Base-by-base conservation (phyloP, 116 monocot genomes). In the Phalaenopsis hybrid region DNA sequence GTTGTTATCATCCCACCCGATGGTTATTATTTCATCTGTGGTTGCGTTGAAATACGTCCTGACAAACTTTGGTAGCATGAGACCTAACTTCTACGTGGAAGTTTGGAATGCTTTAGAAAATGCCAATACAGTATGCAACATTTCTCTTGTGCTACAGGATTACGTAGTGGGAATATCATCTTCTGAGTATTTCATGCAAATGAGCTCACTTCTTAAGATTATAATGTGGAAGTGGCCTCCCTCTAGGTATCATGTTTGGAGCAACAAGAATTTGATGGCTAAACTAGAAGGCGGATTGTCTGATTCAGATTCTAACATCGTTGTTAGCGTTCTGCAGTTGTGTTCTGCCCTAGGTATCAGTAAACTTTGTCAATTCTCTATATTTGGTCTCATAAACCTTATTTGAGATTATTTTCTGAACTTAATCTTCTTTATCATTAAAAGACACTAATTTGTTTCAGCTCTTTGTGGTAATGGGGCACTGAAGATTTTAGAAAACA, bases 391-490 rank as follows among this genome's bases (percentile, higher is more conserved):
- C 65, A 65, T 52, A 52, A 45, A 45, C 0, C 52, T 12, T 52
- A 52, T 52, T 52, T 52, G 52, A 12, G 52, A 52, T 65, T 65
- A 21, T 21, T 65, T 65, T 65, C n/a, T 65, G 23, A 23, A 8
- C 21, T 65, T 65, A 65, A 65, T 65, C 25, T 65, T 65, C 65
- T 23, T 65, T 65, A 12, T 65, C 8, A 23, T 65, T 65, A 25
- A 72, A 72, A 72, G 11, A 34, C 34, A 13, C 37, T 34, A 72
- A 13, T 88, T 41, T 79, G 57, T 92, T 13, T 80, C 89, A 96
- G 96, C 94, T 87, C 88, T 96, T 72, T 96, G 96, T 85, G 87
- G 92, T 74, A 85, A 92, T 82, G 92, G 88, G 41, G 86, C 89
- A 16, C 78, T 87, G 77, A 77, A 79, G 79, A 81, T 96, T 86